Percentiles rank a stretch among this genome's conserved stretches.
Conservation (phyloP, 2,329 filamentous ascomycete genomes). For the Coniochaeta sp. region DNA sequence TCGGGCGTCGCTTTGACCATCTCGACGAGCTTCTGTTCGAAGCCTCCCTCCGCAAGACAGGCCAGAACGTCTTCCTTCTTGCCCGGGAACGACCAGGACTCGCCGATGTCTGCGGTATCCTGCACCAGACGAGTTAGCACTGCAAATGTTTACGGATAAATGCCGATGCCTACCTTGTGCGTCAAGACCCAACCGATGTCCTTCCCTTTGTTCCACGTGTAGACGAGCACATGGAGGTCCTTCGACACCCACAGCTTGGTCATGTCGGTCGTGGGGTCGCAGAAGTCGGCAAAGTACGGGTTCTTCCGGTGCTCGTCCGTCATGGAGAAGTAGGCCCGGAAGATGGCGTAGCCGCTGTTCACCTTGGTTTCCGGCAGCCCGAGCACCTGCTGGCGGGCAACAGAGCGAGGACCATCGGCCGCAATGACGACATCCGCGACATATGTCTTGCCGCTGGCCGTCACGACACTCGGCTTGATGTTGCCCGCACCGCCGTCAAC, state of each 20-base stretch:
- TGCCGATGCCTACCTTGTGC: too few relatives aligned
- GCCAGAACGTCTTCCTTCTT: constrained; percentile 29
- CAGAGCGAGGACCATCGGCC: neutral
- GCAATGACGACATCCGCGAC: neutral
- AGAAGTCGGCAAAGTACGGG: neutral
- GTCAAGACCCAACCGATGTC: too few relatives aligned
- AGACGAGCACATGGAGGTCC: neutral
- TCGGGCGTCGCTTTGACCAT: constrained; percentile 22
- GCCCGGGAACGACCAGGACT: constrained; percentile 31
- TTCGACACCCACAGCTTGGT: neutral
- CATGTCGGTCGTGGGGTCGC: neutral
- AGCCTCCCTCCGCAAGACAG: constrained; percentile 24
- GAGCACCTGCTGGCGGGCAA: neutral
- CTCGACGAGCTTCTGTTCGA: constrained; percentile 34
- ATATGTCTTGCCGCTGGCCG: neutral
- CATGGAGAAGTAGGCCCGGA: neutral
- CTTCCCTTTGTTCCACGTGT: neutral
- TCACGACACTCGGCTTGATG: neutral
- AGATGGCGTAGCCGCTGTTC: neutral
- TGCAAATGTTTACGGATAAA: too few relatives aligned
- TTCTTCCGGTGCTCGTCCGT: neutral
- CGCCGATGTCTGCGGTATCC: constrained; percentile 31
- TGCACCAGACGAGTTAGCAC: too few relatives aligned
- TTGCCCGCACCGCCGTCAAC: neutral
- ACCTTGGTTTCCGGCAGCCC: neutral